These are phyloP conservation scores for Luffa aegyptiaca DNA, from an alignment of 306 rosid species.

Conservation along the genomic window DNA sequence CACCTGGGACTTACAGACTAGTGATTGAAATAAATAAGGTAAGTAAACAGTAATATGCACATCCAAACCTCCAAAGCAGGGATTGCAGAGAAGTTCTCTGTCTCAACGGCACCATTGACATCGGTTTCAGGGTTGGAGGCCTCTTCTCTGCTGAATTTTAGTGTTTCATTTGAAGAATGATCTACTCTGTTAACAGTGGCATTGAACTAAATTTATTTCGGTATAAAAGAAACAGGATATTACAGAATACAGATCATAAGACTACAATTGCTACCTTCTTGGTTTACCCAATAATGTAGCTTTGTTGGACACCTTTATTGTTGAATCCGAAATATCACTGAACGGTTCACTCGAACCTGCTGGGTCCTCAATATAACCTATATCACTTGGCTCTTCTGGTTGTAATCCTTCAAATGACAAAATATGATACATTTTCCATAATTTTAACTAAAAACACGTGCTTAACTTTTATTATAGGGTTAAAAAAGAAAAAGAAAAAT, in stretches of 20 bases:
- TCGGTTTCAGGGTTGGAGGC: slow-evolving; percentile 16
- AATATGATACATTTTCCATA: slow-evolving; percentile 8
- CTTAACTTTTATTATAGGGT: background rate
- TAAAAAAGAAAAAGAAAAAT: background rate
- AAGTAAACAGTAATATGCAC: slow-evolving; percentile 10
- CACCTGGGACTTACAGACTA: slow-evolving; percentile 1
- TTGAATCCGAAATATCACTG: slow-evolving; percentile 29
- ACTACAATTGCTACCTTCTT: slow-evolving; percentile 34
- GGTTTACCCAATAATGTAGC: slow-evolving; percentile 64
- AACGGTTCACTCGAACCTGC: slow-evolving; percentile 26
- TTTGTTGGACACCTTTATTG: slow-evolving; percentile 25
- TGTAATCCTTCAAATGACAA: slow-evolving; percentile 41
- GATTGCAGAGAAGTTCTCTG: slow-evolving; percentile 21
- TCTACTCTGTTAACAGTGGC: slow-evolving; percentile 45
- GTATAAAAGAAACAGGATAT: slow-evolving; percentile 14
- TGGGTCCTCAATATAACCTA: slow-evolving; percentile 24
- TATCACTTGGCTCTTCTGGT: slow-evolving; percentile 30
- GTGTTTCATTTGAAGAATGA: slow-evolving; percentile 27
- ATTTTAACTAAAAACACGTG: background rate
- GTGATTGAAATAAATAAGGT: slow-evolving; percentile 5
- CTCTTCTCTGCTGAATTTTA: slow-evolving; percentile 23
- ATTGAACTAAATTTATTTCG: slow-evolving; percentile 15
- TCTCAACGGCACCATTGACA: slow-evolving; percentile 14
- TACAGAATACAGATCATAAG: slow-evolving; percentile 14
- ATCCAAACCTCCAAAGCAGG: slow-evolving; percentile 46